Percentiles rank a stretch among this genome's conserved stretches.
phyloP scores from a whole-genome alignment of 2,329 filamentous ascomycete genomes.

The Aureobasidium namibiae region DNA sequence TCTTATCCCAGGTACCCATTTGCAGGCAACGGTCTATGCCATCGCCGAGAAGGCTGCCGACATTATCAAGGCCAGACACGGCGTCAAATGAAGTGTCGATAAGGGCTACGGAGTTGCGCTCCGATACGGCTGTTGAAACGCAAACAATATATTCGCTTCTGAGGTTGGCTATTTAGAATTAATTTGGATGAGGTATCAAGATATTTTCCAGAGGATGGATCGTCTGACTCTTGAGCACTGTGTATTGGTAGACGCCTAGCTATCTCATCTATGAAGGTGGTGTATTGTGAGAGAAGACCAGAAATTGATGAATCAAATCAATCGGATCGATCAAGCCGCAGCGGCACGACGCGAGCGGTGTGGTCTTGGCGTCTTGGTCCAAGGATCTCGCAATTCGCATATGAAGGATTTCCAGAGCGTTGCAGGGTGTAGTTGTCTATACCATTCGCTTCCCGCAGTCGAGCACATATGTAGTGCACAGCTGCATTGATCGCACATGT shows the following conservation, averaged over 20 bases:
- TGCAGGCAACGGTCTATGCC: conserved; percentile 29
- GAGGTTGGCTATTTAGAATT: neutral
- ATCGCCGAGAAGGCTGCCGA: conserved; percentile 29
- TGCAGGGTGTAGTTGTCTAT: neutral
- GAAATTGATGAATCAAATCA: neutral
- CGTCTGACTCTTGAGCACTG: too few species aligned
- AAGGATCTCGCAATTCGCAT: neutral
- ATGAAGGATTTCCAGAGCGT: neutral
- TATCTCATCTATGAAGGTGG: neutral
- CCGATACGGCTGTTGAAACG: conserved; percentile 19
- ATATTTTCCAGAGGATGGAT: neutral
- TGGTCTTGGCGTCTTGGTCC: neutral
- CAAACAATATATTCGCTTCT: conserved; percentile 1
- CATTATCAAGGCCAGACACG: conserved; percentile 22
- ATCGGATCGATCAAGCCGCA: neutral
- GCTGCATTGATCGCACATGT: neutral
- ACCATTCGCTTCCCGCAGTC: neutral
- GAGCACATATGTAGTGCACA: neutral
- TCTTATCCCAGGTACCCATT: conserved; percentile 28
- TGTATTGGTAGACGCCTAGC: neutral
- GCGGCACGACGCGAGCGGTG: neutral
- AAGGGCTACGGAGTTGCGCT: conserved; percentile 19
- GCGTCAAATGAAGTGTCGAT: conserved; percentile 24
- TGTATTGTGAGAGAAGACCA: neutral
- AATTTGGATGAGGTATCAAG: neutral